These are phyloP conservation scores for Suillus sp. DNA, from an alignment of 768 basidiomycete species.

Conservation along the genomic window DNA sequence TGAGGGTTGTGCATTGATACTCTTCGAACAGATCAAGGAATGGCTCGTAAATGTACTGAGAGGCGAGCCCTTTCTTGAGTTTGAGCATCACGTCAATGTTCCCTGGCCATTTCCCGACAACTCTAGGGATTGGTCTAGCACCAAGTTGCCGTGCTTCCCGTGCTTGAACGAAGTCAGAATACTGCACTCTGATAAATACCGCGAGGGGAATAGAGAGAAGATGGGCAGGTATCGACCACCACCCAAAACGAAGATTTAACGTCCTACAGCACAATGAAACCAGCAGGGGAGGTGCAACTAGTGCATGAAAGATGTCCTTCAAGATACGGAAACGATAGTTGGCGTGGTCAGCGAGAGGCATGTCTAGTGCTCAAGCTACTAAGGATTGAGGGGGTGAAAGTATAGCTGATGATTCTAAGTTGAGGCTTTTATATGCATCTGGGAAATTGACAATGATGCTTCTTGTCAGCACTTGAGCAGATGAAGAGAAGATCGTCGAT, in stretches of 20 bases:
- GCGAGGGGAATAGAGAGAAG: conserved; percentile 45
- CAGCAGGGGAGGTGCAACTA: conserved; percentile 44
- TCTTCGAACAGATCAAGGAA: conserved; percentile 70
- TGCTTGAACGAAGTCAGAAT: conserved; percentile 39
- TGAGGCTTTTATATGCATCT: conserved; percentile 5
- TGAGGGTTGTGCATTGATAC: conserved; percentile 70
- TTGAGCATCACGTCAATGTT: conserved; percentile 68
- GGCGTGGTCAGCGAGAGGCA: conserved; percentile 11
- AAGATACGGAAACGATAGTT: conserved; percentile 53
- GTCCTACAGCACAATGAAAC: conserved; percentile 36
- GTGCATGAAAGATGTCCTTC: conserved; percentile 44
- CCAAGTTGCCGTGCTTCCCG: conserved; percentile 50
- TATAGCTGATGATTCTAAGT: background rate
- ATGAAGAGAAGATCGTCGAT: conserved; percentile 5
- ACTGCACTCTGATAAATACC: conserved; percentile 37
- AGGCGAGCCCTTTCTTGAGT: conserved; percentile 56
- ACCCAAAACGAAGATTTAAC: conserved; percentile 36
- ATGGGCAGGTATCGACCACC: conserved; percentile 40
- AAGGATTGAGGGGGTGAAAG: conserved; percentile 1
- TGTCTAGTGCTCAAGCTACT: conserved; percentile 1
- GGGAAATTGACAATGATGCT: background rate
- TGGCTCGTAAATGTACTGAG: conserved; percentile 61
- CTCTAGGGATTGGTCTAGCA: conserved; percentile 54
- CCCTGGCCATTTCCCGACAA: conserved; percentile 76
- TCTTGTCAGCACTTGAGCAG: background rate